Percentiles rank a stretch among this genome's conserved stretches.
These are phyloP conservation scores for Paramecium caudatum DNA, from an alignment of 73 alveolate species.

Conservation along the genomic window DNA sequence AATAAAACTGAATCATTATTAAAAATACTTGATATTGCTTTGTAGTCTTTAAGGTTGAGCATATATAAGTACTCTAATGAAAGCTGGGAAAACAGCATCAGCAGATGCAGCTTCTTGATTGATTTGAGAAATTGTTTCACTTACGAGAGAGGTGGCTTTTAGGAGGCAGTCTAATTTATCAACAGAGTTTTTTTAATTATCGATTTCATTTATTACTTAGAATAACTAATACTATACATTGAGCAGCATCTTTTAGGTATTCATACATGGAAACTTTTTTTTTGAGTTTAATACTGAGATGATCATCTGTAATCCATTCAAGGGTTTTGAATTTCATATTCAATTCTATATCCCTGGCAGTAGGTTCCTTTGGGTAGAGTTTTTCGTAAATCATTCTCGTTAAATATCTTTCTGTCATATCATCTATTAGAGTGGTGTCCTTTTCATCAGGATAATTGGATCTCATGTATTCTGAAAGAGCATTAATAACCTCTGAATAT, in stretches of 20 bases:
- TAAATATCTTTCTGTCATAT: conserved; percentile 22
- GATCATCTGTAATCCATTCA: conserved; percentile 57
- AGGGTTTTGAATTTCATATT: conserved; percentile 46
- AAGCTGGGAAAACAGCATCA: conserved; percentile 1
- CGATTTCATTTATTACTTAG: neutral
- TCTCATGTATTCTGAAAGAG: conserved; percentile 38
- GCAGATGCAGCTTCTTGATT: conserved; percentile 42
- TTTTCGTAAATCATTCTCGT: conserved; percentile 31
- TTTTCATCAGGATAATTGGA: neutral
- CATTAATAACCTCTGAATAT: conserved; percentile 32
- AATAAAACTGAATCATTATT: neutral
- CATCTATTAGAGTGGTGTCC: neutral
- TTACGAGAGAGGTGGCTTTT: neutral
- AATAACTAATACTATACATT: neutral
- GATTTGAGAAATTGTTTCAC: neutral
- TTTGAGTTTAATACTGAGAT: neutral
- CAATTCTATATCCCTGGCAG: conserved; percentile 60
- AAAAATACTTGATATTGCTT: conserved; percentile 20
- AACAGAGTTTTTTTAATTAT: neutral
- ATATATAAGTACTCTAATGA: neutral
- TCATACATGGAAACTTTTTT: neutral
- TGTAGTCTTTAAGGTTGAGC: conserved; percentile 2
- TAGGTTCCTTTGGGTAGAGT: conserved; percentile 57
- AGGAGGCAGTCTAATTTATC: conserved; percentile 1
- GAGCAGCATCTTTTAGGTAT: conserved; percentile 29